Conservation (phyloP, 345 rosid species). For the Melaleuca quinquenervia region DNA sequence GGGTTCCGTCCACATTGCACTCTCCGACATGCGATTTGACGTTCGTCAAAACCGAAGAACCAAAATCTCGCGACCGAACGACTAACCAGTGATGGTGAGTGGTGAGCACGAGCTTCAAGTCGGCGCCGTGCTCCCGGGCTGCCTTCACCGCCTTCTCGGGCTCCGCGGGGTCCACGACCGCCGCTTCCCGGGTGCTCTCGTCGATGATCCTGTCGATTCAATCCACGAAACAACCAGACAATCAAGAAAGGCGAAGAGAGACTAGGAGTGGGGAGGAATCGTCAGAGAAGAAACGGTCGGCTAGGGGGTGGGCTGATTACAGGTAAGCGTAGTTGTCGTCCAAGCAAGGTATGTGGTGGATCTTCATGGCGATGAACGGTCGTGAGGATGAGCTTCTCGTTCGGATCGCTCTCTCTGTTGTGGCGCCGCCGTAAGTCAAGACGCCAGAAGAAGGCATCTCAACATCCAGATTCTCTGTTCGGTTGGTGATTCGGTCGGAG, state of each 20-base stretch:
- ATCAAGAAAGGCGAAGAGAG: not conserved
- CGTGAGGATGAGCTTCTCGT: not conserved
- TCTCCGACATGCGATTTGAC: not conserved
- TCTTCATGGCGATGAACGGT: slow-evolving; percentile 24
- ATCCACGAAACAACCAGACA: not conserved
- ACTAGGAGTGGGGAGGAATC: not conserved
- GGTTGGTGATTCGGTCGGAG: not conserved
- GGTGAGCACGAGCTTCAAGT: slow-evolving; percentile 67
- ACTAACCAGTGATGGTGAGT: slow-evolving; percentile 88
- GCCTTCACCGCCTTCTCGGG: slow-evolving; percentile 52
- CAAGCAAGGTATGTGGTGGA: slow-evolving; percentile 62
- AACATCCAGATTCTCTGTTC: not conserved
- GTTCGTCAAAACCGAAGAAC: not conserved
- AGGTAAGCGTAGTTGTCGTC: slow-evolving; percentile 88
- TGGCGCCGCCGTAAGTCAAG: not conserved
- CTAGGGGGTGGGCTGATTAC: slow-evolving; percentile 14
- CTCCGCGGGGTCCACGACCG: slow-evolving; percentile 93
- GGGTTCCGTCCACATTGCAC: not conserved
- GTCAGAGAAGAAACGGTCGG: not conserved
- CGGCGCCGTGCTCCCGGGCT: slow-evolving; percentile 33
- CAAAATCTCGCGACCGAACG: not conserved
- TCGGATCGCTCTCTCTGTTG: not conserved
- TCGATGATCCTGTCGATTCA: slow-evolving; percentile 48
- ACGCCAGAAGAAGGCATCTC: not conserved
- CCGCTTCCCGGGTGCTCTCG: slow-evolving; percentile 72